Conservation (phyloP, 306 rosid genomes). For the Clitoria ternatea region DNA sequence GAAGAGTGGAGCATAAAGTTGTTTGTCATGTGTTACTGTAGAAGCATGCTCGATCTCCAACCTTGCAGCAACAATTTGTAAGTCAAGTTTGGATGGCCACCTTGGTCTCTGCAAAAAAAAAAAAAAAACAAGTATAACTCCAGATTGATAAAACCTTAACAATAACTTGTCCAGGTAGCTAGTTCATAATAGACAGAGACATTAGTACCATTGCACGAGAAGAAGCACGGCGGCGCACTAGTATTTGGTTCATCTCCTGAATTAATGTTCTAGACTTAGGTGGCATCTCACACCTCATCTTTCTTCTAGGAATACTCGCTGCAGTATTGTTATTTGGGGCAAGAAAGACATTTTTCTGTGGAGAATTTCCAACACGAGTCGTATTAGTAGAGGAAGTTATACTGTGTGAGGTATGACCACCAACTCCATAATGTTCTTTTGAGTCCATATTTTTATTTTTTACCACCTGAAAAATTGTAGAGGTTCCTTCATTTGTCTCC, state of each 20-base stretch:
- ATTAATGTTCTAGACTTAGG: constrained; percentile 70
- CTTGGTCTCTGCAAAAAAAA: constrained; percentile 66
- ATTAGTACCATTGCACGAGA: constrained; percentile 69
- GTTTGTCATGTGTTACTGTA: constrained; percentile 42
- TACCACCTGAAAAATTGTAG: constrained; percentile 22
- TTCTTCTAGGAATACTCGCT: constrained; percentile 25
- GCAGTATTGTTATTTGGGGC: constrained; percentile 27
- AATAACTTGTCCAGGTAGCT: constrained; percentile 9
- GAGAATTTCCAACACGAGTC: constrained; percentile 21
- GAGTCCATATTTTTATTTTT: constrained; percentile 17
- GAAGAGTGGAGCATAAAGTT: constrained; percentile 73
- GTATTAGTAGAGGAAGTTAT: constrained; percentile 28
- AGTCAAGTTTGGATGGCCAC: constrained; percentile 71
- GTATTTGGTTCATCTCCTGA: constrained; percentile 63
- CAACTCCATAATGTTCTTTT: constrained; percentile 28
- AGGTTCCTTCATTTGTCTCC: constrained; percentile 27
- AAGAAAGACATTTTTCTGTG: constrained; percentile 15
- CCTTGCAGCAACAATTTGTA: constrained; percentile 65
- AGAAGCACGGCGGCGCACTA: constrained; percentile 51
- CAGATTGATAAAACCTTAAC: constrained; percentile 11
- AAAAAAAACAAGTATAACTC: neutral
- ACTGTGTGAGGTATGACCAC: constrained; percentile 8
- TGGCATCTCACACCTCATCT: constrained; percentile 70
- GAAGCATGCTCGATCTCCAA: constrained; percentile 66
- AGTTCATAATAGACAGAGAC: constrained; percentile 14